Conservation (phyloP, 2,329 filamentous ascomycete genomes). For the Epichloe sibirici region DNA sequence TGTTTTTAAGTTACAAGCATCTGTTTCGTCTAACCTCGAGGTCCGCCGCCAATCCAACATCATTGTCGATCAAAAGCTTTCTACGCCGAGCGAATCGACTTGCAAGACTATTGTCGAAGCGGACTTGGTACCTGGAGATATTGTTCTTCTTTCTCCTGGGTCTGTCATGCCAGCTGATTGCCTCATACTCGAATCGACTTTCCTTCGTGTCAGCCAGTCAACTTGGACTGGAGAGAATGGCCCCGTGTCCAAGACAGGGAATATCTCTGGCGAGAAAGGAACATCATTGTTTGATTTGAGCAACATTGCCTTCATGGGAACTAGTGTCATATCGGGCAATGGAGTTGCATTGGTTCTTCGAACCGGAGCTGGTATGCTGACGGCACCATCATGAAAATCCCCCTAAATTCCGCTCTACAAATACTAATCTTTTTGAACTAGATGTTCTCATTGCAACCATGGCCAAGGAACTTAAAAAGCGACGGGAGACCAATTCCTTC, state of each 20-base stretch:
- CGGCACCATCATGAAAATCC: too few relatives aligned
- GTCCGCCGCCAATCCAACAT: constrained; percentile 9
- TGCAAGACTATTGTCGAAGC: constrained; percentile 6
- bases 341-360: constrained; percentile 15
- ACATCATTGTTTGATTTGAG: constrained; percentile 13
- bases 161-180: constrained; percentile 17
- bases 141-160: constrained; percentile 12
- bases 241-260: constrained; percentile 13
- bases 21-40: constrained; percentile 12
- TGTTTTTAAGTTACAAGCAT: constrained; percentile 14
- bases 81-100: not conserved
- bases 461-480: constrained; percentile 14
- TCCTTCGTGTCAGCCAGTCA: constrained; percentile 17
- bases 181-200: constrained; percentile 15
- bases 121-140: constrained; percentile 15
- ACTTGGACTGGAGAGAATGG: constrained; percentile 19
- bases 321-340: constrained; percentile 16
- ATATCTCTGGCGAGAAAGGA: constrained; percentile 10
- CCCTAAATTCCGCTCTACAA: too few relatives aligned
- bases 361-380: constrained; percentile 10
- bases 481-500: constrained; percentile 15
- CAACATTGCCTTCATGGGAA: constrained; percentile 18
- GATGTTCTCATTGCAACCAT: constrained; percentile 16
- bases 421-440: constrained; percentile 1
- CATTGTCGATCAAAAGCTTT: not conserved